Conservation (phyloP, 2,329 filamentous ascomycete species). For the Venturiaceae sp. region DNA sequence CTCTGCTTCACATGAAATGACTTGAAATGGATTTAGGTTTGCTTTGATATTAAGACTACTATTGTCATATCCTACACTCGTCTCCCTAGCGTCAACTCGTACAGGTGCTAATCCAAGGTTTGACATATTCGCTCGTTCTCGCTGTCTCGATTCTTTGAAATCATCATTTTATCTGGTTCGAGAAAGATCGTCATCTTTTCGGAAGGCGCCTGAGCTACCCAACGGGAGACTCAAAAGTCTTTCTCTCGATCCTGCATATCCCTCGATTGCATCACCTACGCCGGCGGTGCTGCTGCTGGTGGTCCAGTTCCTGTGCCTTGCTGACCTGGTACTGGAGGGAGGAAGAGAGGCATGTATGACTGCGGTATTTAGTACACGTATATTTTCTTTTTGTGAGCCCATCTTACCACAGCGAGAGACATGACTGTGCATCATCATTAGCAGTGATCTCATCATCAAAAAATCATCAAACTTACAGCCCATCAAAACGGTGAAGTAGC, state of each 20-base stretch:
- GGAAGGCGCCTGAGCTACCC: too few relatives aligned
- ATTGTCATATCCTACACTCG: neutral
- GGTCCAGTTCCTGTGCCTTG: conserved; percentile 35
- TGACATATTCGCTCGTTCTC: too few relatives aligned
- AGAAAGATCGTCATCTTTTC: too few relatives aligned
- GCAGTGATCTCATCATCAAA: neutral
- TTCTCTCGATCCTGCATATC: too few relatives aligned
- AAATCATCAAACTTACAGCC: conserved; percentile 45
- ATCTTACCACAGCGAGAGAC: conserved; percentile 35
- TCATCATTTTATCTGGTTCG: too few relatives aligned
- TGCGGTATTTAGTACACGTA: conserved; percentile 16
- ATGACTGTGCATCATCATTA: conserved; percentile 22
- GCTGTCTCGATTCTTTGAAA: too few relatives aligned
- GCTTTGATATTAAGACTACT: neutral
- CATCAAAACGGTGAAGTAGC: conserved; percentile 69
- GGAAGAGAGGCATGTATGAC: conserved; percentile 57
- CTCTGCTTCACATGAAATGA: too few relatives aligned
- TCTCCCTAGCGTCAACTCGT: neutral
- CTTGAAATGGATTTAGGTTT: too few relatives aligned
- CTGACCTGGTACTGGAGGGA: conserved; percentile 41
- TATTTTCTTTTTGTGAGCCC: too few relatives aligned
- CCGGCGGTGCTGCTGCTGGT: conserved; percentile 35
- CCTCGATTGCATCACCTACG: conserved; percentile 13
- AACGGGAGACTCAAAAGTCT: too few relatives aligned
- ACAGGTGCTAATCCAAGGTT: too few relatives aligned